Conservation (phyloP, 169 alveolate genomes). For the Eimeria sp. region DNA sequence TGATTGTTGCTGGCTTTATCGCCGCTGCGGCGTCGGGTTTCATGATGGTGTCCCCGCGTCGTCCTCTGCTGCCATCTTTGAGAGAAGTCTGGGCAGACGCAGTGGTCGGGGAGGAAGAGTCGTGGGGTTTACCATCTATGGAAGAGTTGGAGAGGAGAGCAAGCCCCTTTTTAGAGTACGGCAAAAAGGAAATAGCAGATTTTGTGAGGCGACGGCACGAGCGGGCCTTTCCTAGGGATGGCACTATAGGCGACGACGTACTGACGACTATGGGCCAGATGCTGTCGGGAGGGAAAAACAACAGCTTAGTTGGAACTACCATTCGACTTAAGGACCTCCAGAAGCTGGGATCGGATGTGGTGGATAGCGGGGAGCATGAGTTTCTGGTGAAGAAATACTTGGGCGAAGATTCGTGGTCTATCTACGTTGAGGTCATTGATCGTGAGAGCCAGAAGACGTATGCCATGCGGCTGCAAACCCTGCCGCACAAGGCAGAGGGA, state of each 20-base stretch:
- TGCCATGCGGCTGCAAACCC: slow-evolving; percentile 23
- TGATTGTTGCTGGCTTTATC: too few species aligned
- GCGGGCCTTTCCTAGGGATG: not conserved
- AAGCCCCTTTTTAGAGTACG: not conserved
- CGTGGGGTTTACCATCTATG: not conserved
- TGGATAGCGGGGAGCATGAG: not conserved
- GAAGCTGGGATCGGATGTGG: not conserved
- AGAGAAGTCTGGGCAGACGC: not conserved
- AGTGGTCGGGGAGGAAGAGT: not conserved
- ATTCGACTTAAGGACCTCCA: not conserved
- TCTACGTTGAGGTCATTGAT: not conserved
- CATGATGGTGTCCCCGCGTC: too few species aligned
- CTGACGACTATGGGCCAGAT: not conserved
- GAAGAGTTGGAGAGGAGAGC: not conserved
- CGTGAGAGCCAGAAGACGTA: not conserved
- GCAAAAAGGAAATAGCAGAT: not conserved
- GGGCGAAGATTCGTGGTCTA: not conserved
- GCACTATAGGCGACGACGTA: not conserved
- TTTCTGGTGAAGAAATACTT: not conserved
- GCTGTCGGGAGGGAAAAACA: not conserved
- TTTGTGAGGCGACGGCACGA: not conserved
- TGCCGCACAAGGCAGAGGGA: not conserved
- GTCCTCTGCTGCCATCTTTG: too few species aligned
- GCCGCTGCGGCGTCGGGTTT: too few species aligned
- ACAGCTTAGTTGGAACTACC: not conserved